These are phyloP conservation scores for Rhodotorula kratochvilovae DNA, from an alignment of 768 basidiomycete species.

Conservation along the genomic window DNA sequence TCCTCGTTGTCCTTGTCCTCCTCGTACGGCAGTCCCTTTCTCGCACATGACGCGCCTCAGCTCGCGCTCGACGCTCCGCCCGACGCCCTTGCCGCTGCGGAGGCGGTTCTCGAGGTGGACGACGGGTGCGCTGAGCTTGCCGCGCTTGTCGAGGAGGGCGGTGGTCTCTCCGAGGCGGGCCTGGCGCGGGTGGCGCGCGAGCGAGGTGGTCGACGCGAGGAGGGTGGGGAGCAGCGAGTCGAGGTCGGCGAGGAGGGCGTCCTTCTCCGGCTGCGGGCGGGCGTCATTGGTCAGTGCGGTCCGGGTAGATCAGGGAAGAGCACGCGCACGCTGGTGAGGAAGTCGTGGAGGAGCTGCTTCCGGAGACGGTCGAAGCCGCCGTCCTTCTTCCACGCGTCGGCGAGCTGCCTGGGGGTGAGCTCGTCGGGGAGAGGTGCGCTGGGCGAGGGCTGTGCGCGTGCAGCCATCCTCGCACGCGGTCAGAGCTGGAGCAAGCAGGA, in stretches of 20 bases:
- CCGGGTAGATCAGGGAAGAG: not conserved
- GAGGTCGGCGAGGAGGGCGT: constrained; percentile 8
- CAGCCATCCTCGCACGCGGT: not conserved
- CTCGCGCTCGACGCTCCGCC: constrained; percentile 7
- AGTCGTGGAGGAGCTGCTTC: constrained; percentile 15
- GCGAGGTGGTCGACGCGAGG: constrained; percentile 1
- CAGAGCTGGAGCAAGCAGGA: too few species aligned
- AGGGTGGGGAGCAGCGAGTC: constrained; percentile 20
- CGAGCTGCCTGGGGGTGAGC: constrained; percentile 24
- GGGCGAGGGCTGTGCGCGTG: not conserved
- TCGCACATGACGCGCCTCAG: not conserved
- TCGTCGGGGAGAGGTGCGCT: not conserved
- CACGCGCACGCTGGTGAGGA: constrained; percentile 11
- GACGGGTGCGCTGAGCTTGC: not conserved
- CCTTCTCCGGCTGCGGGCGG: not conserved
- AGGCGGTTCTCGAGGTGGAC: not conserved
- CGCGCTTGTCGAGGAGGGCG: not conserved
- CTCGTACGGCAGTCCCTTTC: not conserved
- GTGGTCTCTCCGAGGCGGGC: not conserved
- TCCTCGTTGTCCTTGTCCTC: not conserved
- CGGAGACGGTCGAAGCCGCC: constrained; percentile 32
- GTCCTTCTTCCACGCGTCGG: constrained; percentile 11
- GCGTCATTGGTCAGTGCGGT: not conserved
- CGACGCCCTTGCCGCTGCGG: not conserved
- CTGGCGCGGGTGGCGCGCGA: constrained; percentile 6